Evolutionary conservation across 805 yeast genomes (phyloP), one percentile per base, ranked within the genome.

Genomic region (Kregervanrija delftensis): DNA sequence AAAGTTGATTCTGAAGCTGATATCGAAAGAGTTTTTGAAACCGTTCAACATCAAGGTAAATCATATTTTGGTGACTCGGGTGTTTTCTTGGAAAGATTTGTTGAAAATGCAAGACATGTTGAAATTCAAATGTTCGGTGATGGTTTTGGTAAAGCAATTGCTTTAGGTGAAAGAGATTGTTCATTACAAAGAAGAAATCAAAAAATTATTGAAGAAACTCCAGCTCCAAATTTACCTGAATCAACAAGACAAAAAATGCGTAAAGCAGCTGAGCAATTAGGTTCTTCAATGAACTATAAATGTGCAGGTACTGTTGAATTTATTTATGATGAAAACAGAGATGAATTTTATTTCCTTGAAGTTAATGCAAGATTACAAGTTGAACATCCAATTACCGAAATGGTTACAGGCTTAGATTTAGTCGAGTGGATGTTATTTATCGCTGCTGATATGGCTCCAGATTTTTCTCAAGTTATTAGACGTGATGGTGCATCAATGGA

Each of bases 291-390:
- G 83, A 82, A 86, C 56, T 91, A 93, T 69, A 89, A 87, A 67
- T 81, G 96, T 67, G 99, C 98, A 35, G 99, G 98, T 64, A 91
- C 99, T 6, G 96, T 93, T 56, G 99, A 91, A 67, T 91, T 82
- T 63, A 90, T 91, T 57, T 91, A 86, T 60, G 98, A 93, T 61
- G 83, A 84, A 58, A 73, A 65, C 44, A 72, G 95, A 55, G 91
- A 90, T 61, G 93, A 83, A 61, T 93, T 91, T 64, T 91, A 91
- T 71, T 91, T 91, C 69, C 72, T 91, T 59, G 99, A 91, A 65
- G 98, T 91, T 52, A 91, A 91, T 63, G 95, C 99, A 11, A 81
- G 99, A 61, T 76, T 91, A 55, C 99, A 91, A 66, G 99, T 91
- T 40, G 99, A 91, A 70, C 99, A 91, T 65, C 98, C 98, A 35